Percentiles rank a stretch among this genome's conserved stretches.
Evolutionary conservation across 2,329 filamentous ascomycete genomes (phyloP).

Genomic region (Podosphaera fusca): DNA sequence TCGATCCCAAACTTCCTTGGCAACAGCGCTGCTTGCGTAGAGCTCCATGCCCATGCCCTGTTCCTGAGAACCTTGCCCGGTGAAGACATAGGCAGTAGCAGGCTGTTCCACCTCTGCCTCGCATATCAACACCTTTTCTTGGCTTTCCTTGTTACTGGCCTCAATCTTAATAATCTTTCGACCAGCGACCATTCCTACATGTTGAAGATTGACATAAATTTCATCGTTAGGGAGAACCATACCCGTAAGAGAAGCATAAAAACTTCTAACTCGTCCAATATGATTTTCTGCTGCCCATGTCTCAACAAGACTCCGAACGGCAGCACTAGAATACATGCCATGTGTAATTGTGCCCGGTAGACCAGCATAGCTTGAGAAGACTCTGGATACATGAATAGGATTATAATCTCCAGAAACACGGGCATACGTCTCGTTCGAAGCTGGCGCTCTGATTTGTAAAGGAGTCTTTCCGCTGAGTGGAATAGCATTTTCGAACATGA

Average conservation of each 20-base stretch:
- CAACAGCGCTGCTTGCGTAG: constrained; percentile 79
- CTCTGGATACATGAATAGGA: constrained; percentile 91
- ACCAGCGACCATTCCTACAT: constrained; percentile 91
- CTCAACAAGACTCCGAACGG: constrained; percentile 86
- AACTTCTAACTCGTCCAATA: constrained; percentile 86
- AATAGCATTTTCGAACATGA: constrained; percentile 94
- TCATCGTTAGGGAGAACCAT: constrained; percentile 97
- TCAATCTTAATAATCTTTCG: constrained; percentile 99
- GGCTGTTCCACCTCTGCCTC: constrained; percentile 97
- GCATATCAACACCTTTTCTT: constrained; percentile 85
- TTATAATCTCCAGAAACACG: constrained; percentile 97
- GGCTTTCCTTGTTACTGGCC: constrained; percentile 81
- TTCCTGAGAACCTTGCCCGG: constrained; percentile 92
- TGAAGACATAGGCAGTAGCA: constrained; percentile 91
- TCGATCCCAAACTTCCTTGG: constrained; percentile 92
- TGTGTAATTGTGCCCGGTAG: constrained; percentile 94
- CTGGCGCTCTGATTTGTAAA: constrained; percentile 68
- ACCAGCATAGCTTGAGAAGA: constrained; percentile 89
- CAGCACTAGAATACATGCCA: constrained; percentile 97
- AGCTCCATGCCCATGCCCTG: constrained; percentile 99
- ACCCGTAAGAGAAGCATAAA: constrained; percentile 88
- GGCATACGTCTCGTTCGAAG: constrained; percentile 94
- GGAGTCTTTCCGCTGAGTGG: constrained; percentile 82
- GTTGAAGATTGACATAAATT: constrained; percentile 83
- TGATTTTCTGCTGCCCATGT: constrained; percentile 99